phyloP scores from a whole-genome alignment of 306 rosid species.

The Ormosia emarginata region DNA sequence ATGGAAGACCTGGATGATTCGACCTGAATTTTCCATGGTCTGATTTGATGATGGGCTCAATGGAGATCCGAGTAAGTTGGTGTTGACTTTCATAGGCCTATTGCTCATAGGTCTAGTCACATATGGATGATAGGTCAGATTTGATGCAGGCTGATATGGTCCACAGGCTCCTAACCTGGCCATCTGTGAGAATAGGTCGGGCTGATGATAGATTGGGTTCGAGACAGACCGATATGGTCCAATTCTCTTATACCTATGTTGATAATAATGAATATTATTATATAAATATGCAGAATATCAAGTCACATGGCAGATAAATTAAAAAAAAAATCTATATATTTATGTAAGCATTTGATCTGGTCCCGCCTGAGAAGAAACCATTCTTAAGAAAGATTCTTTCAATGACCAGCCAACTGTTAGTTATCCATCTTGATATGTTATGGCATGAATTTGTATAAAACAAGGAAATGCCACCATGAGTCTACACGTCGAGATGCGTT shows the following conservation, averaged over 20 bases:
- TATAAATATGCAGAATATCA: conserved; percentile 15
- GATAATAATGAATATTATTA: conserved; percentile 10
- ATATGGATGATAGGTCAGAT: no score
- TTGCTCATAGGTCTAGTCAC: no score
- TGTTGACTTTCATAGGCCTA: no score
- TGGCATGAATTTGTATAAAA: conserved; percentile 28
- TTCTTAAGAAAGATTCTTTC: conserved; percentile 47
- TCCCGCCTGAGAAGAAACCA: conserved; percentile 28
- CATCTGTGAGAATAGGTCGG: no score
- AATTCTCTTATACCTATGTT: conserved; percentile 10
- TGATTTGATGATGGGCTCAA: no score
- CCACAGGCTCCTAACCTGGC: no score
- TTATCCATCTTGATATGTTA: conserved; percentile 31
- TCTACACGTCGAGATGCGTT: conserved; percentile 24
- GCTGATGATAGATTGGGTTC: no score
- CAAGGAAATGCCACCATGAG: conserved; percentile 26
- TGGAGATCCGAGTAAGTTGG: no score
- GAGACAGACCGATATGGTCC: no score
- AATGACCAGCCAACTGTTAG: conserved; percentile 33
- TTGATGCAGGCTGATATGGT: no score
- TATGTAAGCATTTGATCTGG: conserved; percentile 23
- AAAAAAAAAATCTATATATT: background rate
- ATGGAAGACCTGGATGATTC: no score
- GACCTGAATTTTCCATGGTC: no score
- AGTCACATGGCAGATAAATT: conserved; percentile 47